Evolutionary conservation across 306 rosid genomes (phyloP), one percentile per base, ranked within the genome.

Genomic region (Vicia faba): DNA sequence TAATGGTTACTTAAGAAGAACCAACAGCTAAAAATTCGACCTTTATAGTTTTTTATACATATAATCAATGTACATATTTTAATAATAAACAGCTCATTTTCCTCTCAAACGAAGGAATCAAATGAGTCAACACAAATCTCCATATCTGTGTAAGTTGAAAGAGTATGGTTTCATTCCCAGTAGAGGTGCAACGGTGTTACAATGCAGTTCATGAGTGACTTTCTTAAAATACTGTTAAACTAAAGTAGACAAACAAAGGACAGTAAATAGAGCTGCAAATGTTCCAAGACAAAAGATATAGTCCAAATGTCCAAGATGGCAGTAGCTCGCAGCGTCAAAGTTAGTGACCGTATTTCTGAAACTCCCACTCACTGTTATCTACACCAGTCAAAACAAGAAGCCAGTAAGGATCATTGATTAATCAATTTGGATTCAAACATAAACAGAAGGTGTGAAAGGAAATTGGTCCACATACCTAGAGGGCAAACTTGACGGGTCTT

Each of bases 281-380:
- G 64, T 71, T 71, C 6, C 19, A 31, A 44, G 1, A 35, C 4
- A 31, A 16, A 43, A 44, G 39, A 19, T 12, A 49, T 12, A 64
- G 40, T 71, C 60, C 70, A 66, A 45, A 51, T 51, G 62, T 50
- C 67, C 45, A 33, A 46, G 67, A 7, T 12, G 28, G 44, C 28
- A 57, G 69, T 4, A 43, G 56, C 56, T 61, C n/a, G 16, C 53
- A 0, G 25, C 68, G 29, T n/a, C 71, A 28, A 55, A 13, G 75
- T 35, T 85, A 92, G 86, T 92, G 98, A 58, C 96, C 98, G 29
- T 89, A 89, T 83, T 89, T 92, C 80, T 92, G 96, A 75, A 92
- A 92, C 75, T 92, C 96, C 98, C 96, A 89, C 73, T 92, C 92
- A 25, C 96, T 87, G 79, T 92, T 89, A 71, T 92, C 96, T 89